Conservation (phyloP, 768 basidiomycete genomes). For the Krasilnikovozyma curviuscula region DNA sequence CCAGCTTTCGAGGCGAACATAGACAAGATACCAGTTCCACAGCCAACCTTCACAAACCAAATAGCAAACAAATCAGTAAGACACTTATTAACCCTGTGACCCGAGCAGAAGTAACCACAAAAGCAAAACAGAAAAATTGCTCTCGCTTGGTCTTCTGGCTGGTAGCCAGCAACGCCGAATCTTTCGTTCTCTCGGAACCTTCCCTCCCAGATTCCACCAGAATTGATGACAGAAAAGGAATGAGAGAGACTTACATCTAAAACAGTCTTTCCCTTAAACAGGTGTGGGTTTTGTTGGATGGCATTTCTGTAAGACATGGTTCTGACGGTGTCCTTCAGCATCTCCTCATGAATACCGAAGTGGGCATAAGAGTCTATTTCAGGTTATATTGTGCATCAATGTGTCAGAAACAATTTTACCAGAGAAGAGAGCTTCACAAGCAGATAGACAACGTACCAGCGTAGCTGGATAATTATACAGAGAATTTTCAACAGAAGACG, state of each 20-base stretch:
- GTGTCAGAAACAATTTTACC: no score
- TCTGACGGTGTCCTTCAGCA: constrained; percentile 91
- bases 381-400: no score
- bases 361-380: constrained; percentile 94
- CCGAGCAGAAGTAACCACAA: not conserved
- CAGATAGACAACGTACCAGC: no score
- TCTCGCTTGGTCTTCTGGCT: not conserved
- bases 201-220: no score
- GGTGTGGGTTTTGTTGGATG: constrained; percentile 79
- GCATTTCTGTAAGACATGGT: constrained; percentile 87
- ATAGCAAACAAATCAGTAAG: not conserved
- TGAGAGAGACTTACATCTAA: constrained; percentile 38
- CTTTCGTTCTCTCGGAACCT: no score
- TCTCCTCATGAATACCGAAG: constrained; percentile 97
- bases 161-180: no score
- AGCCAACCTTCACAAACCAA: constrained; percentile 80
- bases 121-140: not conserved
- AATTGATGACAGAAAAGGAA: not conserved
- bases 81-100: not conserved
- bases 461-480: no score
- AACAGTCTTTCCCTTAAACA: constrained; percentile 91
- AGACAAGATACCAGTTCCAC: constrained; percentile 91
- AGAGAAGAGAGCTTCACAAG: no score
- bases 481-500: no score
- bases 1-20: constrained; percentile 98